Conservation (phyloP, 2,329 filamentous ascomycete genomes). For the Fusarium pininemorale region DNA sequence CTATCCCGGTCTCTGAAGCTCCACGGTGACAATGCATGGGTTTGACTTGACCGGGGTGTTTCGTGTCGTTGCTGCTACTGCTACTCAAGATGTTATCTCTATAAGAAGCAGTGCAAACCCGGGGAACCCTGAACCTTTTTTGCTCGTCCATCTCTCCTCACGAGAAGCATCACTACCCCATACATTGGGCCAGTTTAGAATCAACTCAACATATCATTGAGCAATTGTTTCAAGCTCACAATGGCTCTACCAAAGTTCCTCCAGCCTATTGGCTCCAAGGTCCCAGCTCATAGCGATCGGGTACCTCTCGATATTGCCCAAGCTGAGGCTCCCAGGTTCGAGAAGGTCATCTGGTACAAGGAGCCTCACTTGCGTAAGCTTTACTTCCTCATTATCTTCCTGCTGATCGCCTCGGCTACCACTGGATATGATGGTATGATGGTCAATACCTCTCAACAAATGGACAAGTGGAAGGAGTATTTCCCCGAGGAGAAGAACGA, state of each 20-base stretch:
- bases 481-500: slow-evolving; percentile 54
- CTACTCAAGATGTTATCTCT: slow-evolving; percentile 13
- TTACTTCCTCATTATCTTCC: slow-evolving; percentile 61
- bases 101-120: slow-evolving; percentile 38
- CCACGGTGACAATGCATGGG: slow-evolving; percentile 15
- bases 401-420: slow-evolving; percentile 69
- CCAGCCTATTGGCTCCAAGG: slow-evolving; percentile 38
- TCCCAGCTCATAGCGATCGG: slow-evolving; percentile 2
- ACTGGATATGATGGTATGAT: slow-evolving; percentile 71
- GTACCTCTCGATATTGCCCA: slow-evolving; percentile 50
- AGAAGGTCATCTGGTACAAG: slow-evolving; percentile 64
- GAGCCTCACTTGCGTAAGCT: slow-evolving; percentile 66
- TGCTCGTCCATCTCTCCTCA: slow-evolving; percentile 24
- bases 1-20: not conserved
- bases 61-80: not conserved
- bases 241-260: slow-evolving; percentile 41
- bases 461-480: slow-evolving; percentile 61
- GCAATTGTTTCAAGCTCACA: not conserved
- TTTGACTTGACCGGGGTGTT: not conserved
- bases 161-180: slow-evolving; percentile 19
- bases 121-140: slow-evolving; percentile 1
- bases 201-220: slow-evolving; percentile 3
- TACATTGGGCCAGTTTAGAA: not conserved
- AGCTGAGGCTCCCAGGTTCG: slow-evolving; percentile 59
- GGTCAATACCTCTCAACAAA: slow-evolving; percentile 67